A percentile compares a stretch with the other conserved stretches of the same genome.
phyloP scores from a whole-genome alignment of 805 yeast species.

The Yamadazyma philogaea region DNA sequence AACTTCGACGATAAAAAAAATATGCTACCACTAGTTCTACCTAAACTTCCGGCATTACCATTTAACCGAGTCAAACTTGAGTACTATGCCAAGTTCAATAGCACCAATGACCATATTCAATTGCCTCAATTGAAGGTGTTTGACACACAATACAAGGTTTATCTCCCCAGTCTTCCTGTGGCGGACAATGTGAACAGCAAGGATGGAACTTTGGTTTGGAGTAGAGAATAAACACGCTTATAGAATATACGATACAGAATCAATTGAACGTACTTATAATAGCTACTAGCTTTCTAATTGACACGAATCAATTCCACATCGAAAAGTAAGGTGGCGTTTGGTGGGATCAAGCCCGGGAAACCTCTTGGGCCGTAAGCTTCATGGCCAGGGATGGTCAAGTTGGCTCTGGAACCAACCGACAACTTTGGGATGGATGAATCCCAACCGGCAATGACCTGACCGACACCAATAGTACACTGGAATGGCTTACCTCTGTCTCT shows the following conservation, averaged over 20 bases:
- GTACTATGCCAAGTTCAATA: conserved; percentile 22
- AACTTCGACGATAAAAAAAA: conserved; percentile 21
- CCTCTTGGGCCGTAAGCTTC: conserved; percentile 95
- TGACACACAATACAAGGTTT: conserved; percentile 67
- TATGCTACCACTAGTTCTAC: conserved; percentile 29
- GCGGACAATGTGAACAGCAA: conserved; percentile 17
- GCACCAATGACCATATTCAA: conserved; percentile 18
- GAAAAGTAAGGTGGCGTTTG: conserved; percentile 87
- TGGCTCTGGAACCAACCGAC: conserved; percentile 90
- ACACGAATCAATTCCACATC: conserved; percentile 72
- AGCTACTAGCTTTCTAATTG: conserved; percentile 31
- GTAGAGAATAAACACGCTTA: not conserved
- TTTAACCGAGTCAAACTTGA: conserved; percentile 47
- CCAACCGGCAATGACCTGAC: conserved; percentile 97
- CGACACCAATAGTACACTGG: conserved; percentile 91
- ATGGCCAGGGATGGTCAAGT: conserved; percentile 86
- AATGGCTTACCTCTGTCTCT: conserved; percentile 94
- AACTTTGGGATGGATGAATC: conserved; percentile 91
- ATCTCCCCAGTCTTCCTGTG: conserved; percentile 43
- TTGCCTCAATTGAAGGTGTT: conserved; percentile 64
- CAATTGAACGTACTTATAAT: not conserved
- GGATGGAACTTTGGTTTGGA: conserved; percentile 14
- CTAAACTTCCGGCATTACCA: conserved; percentile 57
- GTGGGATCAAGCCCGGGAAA: conserved; percentile 95
- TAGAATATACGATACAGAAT: not conserved